Evolutionary conservation across 2,329 filamentous ascomycete genomes (phyloP), one percentile per base, ranked within the genome.

Genomic region (Helicocarpus griseus): DNA sequence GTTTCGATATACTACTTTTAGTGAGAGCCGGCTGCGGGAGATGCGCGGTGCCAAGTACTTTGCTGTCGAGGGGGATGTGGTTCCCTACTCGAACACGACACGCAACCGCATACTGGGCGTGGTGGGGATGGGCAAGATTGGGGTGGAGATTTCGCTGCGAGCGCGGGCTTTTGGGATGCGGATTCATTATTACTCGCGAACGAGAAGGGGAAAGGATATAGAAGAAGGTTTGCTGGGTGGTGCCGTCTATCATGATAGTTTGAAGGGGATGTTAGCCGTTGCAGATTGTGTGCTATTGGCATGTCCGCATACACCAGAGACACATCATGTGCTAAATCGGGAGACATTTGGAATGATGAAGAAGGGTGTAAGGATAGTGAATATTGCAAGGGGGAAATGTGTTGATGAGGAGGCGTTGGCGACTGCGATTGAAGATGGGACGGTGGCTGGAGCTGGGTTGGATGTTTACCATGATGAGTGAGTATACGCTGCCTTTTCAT

Each of bases 371-470:
- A 75, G 87, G 21, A 77, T 89, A 36, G 74, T 89, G 61, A 90
- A 89, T 69, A 88, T 86, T 0, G 85, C 85, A 6, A 79, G 86
- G 14, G 86, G 86, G 40, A 84, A 83, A 22, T 78, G 89, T 50
- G 82, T 89, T 61, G 82, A 89, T 62, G 86, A 89, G 69, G 80
- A 73, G 6, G 86, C 86, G 1, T 76, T 90, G 3, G 86, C 87
- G 2, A 69, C 78, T 46, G 85, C 85, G 1, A 74, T 89, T 2
- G 74, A 82, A 11, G 72, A 70, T 5, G 85, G 85, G 2, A 76
- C 78, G 48, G 83, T 90, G 48, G 73, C 75, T 53, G 80, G 77
- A n/a, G 80, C 71, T 9, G 86, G 86, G 1, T 73, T 90, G 7
- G 86, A 89, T 63, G 86, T 90, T 41, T 89, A 80, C 62, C 86